Evolutionary conservation across 768 basidiomycete species (phyloP), one percentile per base, ranked within the genome.

Genomic region (Hygrocybe coccinea): DNA sequence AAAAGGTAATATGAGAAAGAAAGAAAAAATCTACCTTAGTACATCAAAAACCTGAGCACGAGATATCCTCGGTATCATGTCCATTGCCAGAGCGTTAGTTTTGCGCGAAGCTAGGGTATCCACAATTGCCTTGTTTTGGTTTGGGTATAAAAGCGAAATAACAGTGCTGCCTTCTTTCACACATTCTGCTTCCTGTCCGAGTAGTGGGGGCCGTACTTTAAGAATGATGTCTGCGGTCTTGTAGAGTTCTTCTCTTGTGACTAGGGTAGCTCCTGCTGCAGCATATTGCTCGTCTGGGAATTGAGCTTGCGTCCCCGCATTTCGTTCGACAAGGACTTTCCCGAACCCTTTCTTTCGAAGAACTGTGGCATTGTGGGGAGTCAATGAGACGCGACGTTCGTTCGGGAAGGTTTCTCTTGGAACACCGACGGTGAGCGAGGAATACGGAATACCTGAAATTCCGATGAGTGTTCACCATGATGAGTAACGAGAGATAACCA

Each of bases 11-110:
- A 5, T 12, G 12, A 50, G 9, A 38, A 29, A 24, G 57, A 34
- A 53, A 24, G 14, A 22, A 37, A 59, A 53, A 36, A 44, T 54
- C 59, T 52, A 87, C 89, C 89, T 91, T 62, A 94, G 73, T 36
- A 87, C 91, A 70, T 94, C 91, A 60, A 92, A 94, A 19, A 87
- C 87, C 68, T 94, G 91, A 44, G 91, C 91, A 52, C 91, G 82
- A 58, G 89, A 92, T 62, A 94, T 92, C 55, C 91, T 82, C 62
- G 91, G 91, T 74, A 94, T 91, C 81, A 86, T 82, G 66, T 94
- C 91, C 91, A 94, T 94, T 53, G 87, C 90, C 65, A 94, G 89
- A 24, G 81, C 83, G 60, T 84, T 89, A 54, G 86, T 76, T 59
- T 81, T 82, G 52, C 81, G 79, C 33, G 77, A 69, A n/a, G 85